A percentile compares a stretch with the other conserved stretches of the same genome.
Conservation (phyloP, 2,329 filamentous ascomycete genomes). For the Exophiala dermatitidis region DNA sequence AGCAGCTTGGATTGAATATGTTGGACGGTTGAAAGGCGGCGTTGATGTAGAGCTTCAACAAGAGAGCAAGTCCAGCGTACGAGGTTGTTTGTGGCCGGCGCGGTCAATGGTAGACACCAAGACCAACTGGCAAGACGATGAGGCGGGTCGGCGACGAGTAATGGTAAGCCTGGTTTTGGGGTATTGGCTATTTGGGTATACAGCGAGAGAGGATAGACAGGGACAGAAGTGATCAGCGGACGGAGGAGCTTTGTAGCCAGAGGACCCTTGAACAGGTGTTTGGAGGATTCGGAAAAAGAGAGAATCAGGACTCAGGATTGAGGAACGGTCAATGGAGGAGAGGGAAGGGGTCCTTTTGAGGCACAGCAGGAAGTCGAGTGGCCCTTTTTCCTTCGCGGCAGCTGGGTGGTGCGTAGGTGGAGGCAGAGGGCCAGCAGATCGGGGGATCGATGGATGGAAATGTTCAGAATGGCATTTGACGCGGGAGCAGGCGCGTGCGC, state of each 20-base stretch:
- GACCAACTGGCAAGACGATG: no score
- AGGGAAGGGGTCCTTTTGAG: constrained; percentile 16
- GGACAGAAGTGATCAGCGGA: background rate
- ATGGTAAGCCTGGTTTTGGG: no score
- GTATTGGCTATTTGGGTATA: background rate
- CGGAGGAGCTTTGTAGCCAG: background rate
- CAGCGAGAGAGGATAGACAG: background rate
- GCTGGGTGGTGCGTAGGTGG: constrained; percentile 5
- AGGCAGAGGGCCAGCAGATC: constrained; percentile 1
- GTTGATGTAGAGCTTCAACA: no score
- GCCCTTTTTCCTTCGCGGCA: constrained; percentile 1
- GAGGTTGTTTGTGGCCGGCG: no score
- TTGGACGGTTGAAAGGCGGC: no score
- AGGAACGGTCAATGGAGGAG: constrained; percentile 3
- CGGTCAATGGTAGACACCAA: no score
- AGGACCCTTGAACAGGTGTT: constrained; percentile 11
- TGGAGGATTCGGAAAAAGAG: constrained; percentile 1
- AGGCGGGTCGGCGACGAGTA: no score
- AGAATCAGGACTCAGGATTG: background rate
- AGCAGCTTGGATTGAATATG: no score
- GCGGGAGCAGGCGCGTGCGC: background rate
- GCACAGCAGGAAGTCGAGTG: background rate
- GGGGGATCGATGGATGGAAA: constrained; percentile 20
- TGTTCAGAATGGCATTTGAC: constrained; percentile 21
- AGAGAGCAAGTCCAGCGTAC: no score